These are phyloP conservation scores for Eucalyptus urophylla DNA, from an alignment of 345 rosid species.

Conservation along the genomic window DNA sequence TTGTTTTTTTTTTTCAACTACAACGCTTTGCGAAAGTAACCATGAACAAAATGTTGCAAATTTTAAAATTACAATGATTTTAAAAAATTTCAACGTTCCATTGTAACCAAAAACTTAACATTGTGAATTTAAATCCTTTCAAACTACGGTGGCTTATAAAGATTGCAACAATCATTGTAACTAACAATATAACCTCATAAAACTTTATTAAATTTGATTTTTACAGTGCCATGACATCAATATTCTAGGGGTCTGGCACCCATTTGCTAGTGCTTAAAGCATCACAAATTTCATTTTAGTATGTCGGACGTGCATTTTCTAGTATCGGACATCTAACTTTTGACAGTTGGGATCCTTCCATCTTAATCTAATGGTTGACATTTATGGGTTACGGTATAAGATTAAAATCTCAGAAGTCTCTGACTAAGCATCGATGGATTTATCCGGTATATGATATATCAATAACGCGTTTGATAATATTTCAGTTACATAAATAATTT, in stretches of 20 bases:
- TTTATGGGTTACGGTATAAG: no score
- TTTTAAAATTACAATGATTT: not conserved
- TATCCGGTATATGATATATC: fast-evolving
- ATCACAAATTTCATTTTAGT: fast-evolving
- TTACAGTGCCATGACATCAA: not conserved
- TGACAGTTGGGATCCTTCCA: no score
- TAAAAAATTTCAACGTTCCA: not conserved
- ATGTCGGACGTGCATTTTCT: fast-evolving
- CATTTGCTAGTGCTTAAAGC: not conserved
- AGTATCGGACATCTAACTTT: no score
- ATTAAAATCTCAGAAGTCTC: no score
- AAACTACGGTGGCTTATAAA: not conserved
- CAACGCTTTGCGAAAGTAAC: no score
- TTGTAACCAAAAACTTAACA: not conserved
- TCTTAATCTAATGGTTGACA: no score
- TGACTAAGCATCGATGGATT: no score
- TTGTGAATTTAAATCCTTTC: not conserved
- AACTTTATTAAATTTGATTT: not conserved
- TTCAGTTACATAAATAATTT: no score
- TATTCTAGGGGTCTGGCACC: fast-evolving
- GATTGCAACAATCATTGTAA: not conserved
- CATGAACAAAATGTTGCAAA: no score
- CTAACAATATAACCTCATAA: not conserved
- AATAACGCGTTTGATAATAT: fast-evolving
- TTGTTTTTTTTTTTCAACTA: no score